Evolutionary conservation across 1,284 basidiomycete genomes (phyloP).

Genomic region (Anthracocystis walkeri): DNA sequence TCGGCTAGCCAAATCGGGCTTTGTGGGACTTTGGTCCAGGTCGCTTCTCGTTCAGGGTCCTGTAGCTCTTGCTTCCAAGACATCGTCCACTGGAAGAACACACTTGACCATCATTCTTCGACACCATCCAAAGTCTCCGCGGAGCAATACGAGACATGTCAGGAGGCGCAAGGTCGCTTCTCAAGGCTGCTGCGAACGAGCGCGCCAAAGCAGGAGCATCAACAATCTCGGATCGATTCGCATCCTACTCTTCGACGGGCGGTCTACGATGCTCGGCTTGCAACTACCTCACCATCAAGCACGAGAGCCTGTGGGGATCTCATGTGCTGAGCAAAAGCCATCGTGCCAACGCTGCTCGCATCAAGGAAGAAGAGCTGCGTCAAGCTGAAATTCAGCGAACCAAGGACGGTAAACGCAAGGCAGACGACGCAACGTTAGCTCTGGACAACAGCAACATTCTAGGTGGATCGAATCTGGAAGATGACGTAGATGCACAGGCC

Average conservation of each 20-base stretch:
- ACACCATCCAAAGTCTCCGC: not conserved
- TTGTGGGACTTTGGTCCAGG: not conserved
- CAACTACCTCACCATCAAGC: slow-evolving; percentile 54
- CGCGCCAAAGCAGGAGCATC: slow-evolving; percentile 16
- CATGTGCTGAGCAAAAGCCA: slow-evolving; percentile 57
- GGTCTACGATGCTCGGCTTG: slow-evolving; percentile 57
- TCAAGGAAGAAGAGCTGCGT: slow-evolving; percentile 34
- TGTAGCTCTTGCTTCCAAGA: not conserved
- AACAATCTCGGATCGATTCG: slow-evolving; percentile 48
- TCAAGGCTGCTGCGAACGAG: slow-evolving; percentile 44
- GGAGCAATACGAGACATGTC: slow-evolving; percentile 17
- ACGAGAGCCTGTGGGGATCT: slow-evolving; percentile 56
- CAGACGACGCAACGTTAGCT: slow-evolving; percentile 10
- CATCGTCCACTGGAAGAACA: not conserved
- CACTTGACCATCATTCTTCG: not conserved
- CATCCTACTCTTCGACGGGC: slow-evolving; percentile 47
- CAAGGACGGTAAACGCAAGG: slow-evolving; percentile 50
- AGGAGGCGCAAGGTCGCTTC: slow-evolving; percentile 49
- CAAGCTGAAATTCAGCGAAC: slow-evolving; percentile 27
- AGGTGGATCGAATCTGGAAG: not conserved
- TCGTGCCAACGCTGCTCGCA: slow-evolving; percentile 28
- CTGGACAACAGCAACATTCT: slow-evolving; percentile 2
- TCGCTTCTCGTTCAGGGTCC: slow-evolving; percentile 3
- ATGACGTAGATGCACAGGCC: not conserved
- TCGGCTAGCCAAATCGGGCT: not conserved